These are phyloP conservation scores for Colletotrichum karsti DNA, from an alignment of 2,329 filamentous ascomycete species.

Conservation along the genomic window DNA sequence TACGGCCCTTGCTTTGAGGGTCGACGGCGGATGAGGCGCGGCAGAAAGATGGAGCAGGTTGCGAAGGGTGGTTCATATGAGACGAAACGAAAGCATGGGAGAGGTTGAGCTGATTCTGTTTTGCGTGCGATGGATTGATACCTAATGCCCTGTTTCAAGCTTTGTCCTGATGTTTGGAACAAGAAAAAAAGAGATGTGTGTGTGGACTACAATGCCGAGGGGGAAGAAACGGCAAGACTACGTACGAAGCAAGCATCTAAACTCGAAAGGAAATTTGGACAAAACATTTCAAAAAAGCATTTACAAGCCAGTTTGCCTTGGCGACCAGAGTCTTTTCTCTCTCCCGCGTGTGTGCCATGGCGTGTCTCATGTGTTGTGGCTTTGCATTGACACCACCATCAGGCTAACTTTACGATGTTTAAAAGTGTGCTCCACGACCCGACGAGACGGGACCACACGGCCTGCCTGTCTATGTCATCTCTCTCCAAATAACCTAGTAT, in stretches of 20 bases:
- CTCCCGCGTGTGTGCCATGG: neutral
- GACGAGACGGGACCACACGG: neutral
- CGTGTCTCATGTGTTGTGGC: neutral
- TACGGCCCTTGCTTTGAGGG: neutral
- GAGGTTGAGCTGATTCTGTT: constrained; percentile 11
- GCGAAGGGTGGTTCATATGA: constrained; percentile 12
- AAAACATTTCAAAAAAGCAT: constrained; percentile 20
- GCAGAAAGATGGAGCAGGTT: neutral
- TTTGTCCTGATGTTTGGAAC: constrained; percentile 18
- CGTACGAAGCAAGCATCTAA: constrained; percentile 7
- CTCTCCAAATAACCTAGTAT: too few relatives aligned
- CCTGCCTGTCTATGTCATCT: too few relatives aligned
- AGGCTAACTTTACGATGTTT: neutral
- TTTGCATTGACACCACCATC: constrained; percentile 8
- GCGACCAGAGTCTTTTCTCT: neutral
- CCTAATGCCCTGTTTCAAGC: constrained; percentile 23
- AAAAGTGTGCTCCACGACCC: neutral
- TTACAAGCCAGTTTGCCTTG: neutral
- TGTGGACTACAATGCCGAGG: neutral
- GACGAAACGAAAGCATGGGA: constrained; percentile 26
- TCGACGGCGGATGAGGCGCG: neutral
- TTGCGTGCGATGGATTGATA: constrained; percentile 22
- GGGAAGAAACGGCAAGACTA: neutral
- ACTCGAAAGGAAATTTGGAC: constrained; percentile 2
- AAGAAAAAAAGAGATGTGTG: neutral